Percentiles rank a stretch among this genome's conserved stretches.
phyloP scores from a whole-genome alignment of 768 basidiomycete genomes.

The Sistotremastrum niveocremeum region DNA sequence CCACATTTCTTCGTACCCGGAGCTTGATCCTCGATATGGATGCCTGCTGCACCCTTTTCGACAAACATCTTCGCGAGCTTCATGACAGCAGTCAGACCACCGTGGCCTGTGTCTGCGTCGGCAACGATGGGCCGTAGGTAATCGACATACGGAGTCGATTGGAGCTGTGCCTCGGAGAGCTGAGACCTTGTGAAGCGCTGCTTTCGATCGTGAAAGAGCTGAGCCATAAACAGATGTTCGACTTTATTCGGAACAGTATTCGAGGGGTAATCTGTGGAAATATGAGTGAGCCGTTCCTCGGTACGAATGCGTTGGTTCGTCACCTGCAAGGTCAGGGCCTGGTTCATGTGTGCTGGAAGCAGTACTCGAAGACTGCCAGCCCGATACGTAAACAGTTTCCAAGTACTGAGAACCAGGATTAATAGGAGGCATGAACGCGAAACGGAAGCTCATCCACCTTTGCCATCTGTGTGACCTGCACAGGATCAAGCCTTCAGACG shows the following conservation, averaged over 20 bases:
- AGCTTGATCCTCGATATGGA: constrained; percentile 97
- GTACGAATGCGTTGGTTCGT: constrained; percentile 8
- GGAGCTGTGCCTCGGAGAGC: constrained; percentile 58
- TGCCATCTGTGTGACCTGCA: constrained; percentile 98
- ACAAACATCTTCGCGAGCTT: constrained; percentile 98
- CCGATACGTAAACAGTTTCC: constrained; percentile 97
- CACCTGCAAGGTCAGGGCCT: constrained; percentile 94
- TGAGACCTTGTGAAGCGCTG: constrained; percentile 70
- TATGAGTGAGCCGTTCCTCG: background rate
- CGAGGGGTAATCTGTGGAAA: constrained; percentile 73
- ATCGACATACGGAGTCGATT: constrained; percentile 60
- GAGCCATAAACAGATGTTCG: constrained; percentile 94
- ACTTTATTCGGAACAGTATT: constrained; percentile 99
- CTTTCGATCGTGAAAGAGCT: constrained; percentile 98
- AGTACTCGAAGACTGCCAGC: constrained; percentile 89
- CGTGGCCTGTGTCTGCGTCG: constrained; percentile 97
- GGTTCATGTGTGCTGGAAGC: constrained; percentile 92
- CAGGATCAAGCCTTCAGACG: constrained; percentile 78
- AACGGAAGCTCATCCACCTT: constrained; percentile 19
- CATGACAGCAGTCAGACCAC: constrained; percentile 96
- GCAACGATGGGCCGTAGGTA: constrained; percentile 92
- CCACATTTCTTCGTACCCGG: constrained; percentile 95
- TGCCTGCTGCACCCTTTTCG: constrained; percentile 94
- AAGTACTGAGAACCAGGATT: constrained; percentile 40
- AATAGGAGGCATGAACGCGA: no score